Evolutionary conservation across 208 protist genomes (phyloP), one percentile per base, ranked within the genome.

Genomic region (Crithidia bombi): DNA sequence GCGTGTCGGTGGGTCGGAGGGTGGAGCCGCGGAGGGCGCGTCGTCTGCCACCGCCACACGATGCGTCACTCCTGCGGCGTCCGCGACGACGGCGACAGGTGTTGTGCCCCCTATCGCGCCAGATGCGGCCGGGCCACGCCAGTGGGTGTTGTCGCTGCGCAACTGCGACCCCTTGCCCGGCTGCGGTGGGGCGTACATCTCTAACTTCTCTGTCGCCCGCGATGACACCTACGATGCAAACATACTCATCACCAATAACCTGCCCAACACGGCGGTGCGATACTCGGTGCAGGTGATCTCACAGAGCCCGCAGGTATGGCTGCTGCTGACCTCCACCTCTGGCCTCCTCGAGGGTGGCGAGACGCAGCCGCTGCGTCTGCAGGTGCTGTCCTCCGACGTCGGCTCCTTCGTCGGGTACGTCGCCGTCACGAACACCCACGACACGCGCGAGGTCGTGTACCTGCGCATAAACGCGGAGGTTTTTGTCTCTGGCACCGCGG

Each of bases 331-430:
- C 12, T 67, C 55, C 15, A 79, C 71, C 2, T 68, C 70, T 0
- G 88, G 81, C 3, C 67, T 83, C 28, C 80, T 94, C 19, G 77
- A 78, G 33, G 75, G 82, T 2, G 81, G 82, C 2, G 87, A 93
- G 68, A 86, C 76, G 33, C 88, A 94, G 65, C 81, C 78, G 25
- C 74, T 96, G 67, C 85, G 85, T 2, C 71, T 96, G 43, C 86
- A 82, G 44, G 67, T 93, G 52, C 58, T 92, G 21, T 89, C 87
- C 0, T 87, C 79, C 26, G 87, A 94, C 19, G 89, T 86, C 6
- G 91, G 91, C 33, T 93, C 81, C n/a, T 96, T 91, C 54, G 58
- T 84, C 5, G 89, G 82, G 5, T 93, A 93, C 73, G 46, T 96
- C 43, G 75, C 77, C 52, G 89, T 96, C 43, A 77, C 65, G 35